A percentile compares a stretch with the other conserved stretches of the same genome.
Evolutionary conservation across 148 eudicot species (phyloP).

Genomic region (Heliosperma pusillum): DNA sequence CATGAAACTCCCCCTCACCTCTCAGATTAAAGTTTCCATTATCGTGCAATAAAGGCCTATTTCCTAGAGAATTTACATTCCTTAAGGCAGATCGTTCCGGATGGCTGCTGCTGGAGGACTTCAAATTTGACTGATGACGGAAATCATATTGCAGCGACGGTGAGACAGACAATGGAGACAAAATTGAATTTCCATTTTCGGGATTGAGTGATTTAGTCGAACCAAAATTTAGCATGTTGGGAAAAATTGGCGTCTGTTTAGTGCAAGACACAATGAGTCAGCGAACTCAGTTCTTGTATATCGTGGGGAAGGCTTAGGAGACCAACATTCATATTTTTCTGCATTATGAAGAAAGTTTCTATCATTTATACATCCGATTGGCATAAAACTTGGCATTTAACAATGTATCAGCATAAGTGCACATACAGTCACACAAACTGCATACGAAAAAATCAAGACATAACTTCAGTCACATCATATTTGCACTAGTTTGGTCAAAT

Average conservation of each 20-base stretch:
- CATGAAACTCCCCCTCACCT: conserved; percentile 21
- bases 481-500: neutral
- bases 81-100: conserved; percentile 20
- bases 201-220: conserved; percentile 27
- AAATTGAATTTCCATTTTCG: conserved; percentile 39
- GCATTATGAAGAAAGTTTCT: conserved; percentile 16
- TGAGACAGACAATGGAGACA: conserved; percentile 44
- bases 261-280: conserved; percentile 22
- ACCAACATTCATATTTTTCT: conserved; percentile 32
- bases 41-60: conserved; percentile 27
- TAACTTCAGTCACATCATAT: no score
- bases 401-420: neutral
- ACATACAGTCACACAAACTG: no score
- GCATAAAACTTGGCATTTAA: neutral
- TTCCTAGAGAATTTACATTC: conserved; percentile 27
- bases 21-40: conserved; percentile 27
- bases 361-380: conserved; percentile 2
- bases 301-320: conserved; percentile 23
- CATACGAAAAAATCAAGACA: no score
- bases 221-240: conserved; percentile 34
- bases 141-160: conserved; percentile 33
- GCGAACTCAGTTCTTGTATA: conserved; percentile 29
- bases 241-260: conserved; percentile 21
- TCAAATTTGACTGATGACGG: conserved; percentile 29
- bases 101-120: conserved; percentile 16